A percentile compares a stretch with the other conserved stretches of the same genome.
Conservation (phyloP, 2,329 filamentous ascomycete genomes). For the Rhynchosporium graminicola region DNA sequence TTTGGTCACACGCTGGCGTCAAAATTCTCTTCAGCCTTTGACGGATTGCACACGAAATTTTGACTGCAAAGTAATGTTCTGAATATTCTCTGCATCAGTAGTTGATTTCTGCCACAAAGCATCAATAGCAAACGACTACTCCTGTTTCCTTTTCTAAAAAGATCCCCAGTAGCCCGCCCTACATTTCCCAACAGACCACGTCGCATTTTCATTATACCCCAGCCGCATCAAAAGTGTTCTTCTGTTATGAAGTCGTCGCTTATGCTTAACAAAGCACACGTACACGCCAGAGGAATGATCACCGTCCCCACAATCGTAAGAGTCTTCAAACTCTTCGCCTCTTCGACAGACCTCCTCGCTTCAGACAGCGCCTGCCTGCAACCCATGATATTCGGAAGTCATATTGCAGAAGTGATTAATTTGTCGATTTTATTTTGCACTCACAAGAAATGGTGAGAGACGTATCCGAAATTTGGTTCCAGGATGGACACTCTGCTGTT, state of each 20-base stretch:
- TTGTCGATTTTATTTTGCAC: constrained; percentile 1
- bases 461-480: constrained; percentile 1
- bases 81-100: too few relatives aligned
- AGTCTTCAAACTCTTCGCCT: constrained; percentile 1
- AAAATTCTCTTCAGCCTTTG: too few relatives aligned
- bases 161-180: background rate
- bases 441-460: background rate
- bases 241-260: constrained; percentile 9
- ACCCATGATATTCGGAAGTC: constrained; percentile 4
- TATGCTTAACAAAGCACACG: constrained; percentile 11
- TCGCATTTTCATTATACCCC: constrained; percentile 10
- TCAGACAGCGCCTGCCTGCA: constrained; percentile 5
- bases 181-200: constrained; percentile 2
- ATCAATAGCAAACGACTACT: background rate
- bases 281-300: constrained; percentile 11
- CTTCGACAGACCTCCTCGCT: constrained; percentile 10
- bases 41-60: too few relatives aligned
- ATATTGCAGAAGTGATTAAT: background rate
- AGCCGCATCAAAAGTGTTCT: constrained; percentile 1
- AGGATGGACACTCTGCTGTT: background rate
- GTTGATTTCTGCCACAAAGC: too few relatives aligned
- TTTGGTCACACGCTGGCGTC: too few relatives aligned
- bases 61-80: too few relatives aligned
- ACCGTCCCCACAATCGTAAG: constrained; percentile 9
- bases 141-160: background rate